These are phyloP conservation scores for Coemansia sp. DNA, from an alignment of 192 early-diverging fungal species.

Conservation along the genomic window DNA sequence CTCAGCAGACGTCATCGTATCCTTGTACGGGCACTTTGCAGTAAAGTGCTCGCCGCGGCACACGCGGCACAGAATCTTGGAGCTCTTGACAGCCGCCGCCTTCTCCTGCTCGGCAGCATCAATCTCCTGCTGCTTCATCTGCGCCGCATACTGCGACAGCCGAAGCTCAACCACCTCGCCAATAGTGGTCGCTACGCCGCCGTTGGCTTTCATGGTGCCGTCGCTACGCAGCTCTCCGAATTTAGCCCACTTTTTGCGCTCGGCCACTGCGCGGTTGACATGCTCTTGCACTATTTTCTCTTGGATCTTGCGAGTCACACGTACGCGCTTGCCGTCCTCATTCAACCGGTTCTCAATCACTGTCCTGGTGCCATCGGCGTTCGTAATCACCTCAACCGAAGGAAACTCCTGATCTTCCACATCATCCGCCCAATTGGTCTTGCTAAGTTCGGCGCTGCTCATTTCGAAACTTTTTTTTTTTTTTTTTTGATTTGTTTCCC, in stretches of 20 bases:
- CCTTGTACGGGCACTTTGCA: slow-evolving; percentile 97
- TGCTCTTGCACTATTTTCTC: slow-evolving; percentile 75
- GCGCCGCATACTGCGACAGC: slow-evolving; percentile 63
- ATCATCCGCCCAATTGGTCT: slow-evolving; percentile 76
- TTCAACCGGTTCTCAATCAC: slow-evolving; percentile 82
- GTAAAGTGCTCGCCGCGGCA: slow-evolving; percentile 98
- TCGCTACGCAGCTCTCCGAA: slow-evolving; percentile 75
- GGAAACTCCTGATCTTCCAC: slow-evolving; percentile 63
- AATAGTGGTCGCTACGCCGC: slow-evolving; percentile 83
- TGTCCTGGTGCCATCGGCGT: slow-evolving; percentile 80
- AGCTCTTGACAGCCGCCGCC: slow-evolving; percentile 62
- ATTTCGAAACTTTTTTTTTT: background rate
- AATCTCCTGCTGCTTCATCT: slow-evolving; percentile 66
- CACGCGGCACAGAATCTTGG: slow-evolving; percentile 90
- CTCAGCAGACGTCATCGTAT: slow-evolving; percentile 80
- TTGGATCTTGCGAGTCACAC: slow-evolving; percentile 80
- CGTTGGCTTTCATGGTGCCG: slow-evolving; percentile 77
- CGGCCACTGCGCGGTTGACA: slow-evolving; percentile 87
- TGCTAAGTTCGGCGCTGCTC: slow-evolving; percentile 23
- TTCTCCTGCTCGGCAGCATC: slow-evolving; percentile 61
- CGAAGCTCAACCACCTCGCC: slow-evolving; percentile 88
- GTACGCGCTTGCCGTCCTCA: slow-evolving; percentile 91
- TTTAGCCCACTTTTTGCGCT: slow-evolving; percentile 83
- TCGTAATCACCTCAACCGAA: slow-evolving; percentile 31
- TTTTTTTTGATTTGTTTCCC: background rate